phyloP scores from a whole-genome alignment of 106 monocot genomes.

The Platanthera guangdongensis region DNA sequence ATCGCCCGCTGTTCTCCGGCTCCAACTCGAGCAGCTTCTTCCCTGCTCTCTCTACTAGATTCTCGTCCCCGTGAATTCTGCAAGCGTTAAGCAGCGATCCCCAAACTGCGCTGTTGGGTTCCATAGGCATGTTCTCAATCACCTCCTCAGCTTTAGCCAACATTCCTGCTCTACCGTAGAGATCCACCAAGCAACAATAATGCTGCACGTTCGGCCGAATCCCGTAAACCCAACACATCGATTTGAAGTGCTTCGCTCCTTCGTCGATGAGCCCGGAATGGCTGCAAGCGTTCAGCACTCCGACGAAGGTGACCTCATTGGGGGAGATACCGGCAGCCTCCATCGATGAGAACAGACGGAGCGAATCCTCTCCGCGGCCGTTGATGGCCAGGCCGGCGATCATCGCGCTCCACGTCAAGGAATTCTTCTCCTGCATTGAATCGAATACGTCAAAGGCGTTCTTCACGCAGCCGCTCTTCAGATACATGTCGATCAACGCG shows the following conservation, averaged over 20 bases:
- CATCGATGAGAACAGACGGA: slow-evolving; percentile 23
- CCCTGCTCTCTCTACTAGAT: slow-evolving; percentile 7
- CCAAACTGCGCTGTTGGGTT: slow-evolving; percentile 16
- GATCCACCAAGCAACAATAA: slow-evolving; percentile 26
- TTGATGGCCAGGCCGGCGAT: slow-evolving; percentile 21
- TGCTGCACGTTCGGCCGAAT: slow-evolving; percentile 16
- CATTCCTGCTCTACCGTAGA: slow-evolving; percentile 22
- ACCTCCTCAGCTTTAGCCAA: slow-evolving; percentile 11
- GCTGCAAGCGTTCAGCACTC: slow-evolving; percentile 28
- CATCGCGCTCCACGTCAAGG: slow-evolving; percentile 24
- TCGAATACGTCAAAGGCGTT: slow-evolving; percentile 17
- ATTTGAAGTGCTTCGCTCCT: slow-evolving; percentile 23
- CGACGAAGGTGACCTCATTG: slow-evolving; percentile 26
- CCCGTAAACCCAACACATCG: slow-evolving; percentile 18
- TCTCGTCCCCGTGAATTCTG: slow-evolving; percentile 10
- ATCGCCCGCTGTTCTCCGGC: slow-evolving; percentile 7
- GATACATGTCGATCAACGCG: slow-evolving; percentile 27
- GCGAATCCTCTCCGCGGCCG: slow-evolving; percentile 20
- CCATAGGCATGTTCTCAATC: slow-evolving; percentile 15
- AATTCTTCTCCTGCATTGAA: slow-evolving; percentile 9
- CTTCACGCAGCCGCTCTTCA: slow-evolving; percentile 22
- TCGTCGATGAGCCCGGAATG: slow-evolving; percentile 27
- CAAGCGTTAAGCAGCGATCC: slow-evolving; percentile 24
- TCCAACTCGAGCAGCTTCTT: slow-evolving; percentile 19
- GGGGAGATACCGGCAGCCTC: slow-evolving; percentile 2